Evolutionary conservation across 495 filamentous ascomycete genomes (phyloP), one percentile per base, ranked within the genome.

Genomic region (Xylaria scruposa): DNA sequence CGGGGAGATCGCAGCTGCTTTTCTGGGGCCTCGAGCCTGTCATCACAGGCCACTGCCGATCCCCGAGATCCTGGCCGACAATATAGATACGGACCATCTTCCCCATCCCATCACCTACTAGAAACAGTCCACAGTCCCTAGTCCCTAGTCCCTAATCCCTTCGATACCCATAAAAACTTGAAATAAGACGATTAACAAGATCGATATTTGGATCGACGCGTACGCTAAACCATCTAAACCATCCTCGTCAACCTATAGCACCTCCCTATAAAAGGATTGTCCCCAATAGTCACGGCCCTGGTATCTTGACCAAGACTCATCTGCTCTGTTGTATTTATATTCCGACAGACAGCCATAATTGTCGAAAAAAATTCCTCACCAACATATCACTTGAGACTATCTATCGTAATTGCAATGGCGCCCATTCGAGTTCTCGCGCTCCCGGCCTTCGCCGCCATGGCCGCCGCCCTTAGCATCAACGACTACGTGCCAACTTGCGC

Each of bases 401-500:
- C 42, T 26, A 7, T 31, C 13, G n/a, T 19, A 12, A 44, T 63
- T 54, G 42, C 51, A 69, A 79, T 79, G 77, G 77, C 77, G 51
- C 76, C 77, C 64, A 54, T 77, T 36, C 77, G 77, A 5, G 59
- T 78, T n/a, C 69, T 80, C 73, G 67, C 78, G 63, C 65, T 82
- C 21, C 76, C 78, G 51, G 74, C 80, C 75, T 65, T 84, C 70
- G 79, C 76, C 56, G 78, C 78, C 70, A 40, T 76, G 64, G 79
- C 71, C 64, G 67, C 77, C 21, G 84, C 83, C 66, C 80, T 85
- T 74, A 78, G 67, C 75, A 63, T 82, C 75, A 74, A 63, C 61
- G 63, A 76, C 66, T 79, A 77, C 31, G 71, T 86, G 68, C 84
- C 84, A 68, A 19, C 71, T 9, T 86, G 85, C 77, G 80, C 81